Base-by-base conservation (phyloP, 2,329 filamentous ascomycete genomes). In the Curvularia hawaiiensis region DNA sequence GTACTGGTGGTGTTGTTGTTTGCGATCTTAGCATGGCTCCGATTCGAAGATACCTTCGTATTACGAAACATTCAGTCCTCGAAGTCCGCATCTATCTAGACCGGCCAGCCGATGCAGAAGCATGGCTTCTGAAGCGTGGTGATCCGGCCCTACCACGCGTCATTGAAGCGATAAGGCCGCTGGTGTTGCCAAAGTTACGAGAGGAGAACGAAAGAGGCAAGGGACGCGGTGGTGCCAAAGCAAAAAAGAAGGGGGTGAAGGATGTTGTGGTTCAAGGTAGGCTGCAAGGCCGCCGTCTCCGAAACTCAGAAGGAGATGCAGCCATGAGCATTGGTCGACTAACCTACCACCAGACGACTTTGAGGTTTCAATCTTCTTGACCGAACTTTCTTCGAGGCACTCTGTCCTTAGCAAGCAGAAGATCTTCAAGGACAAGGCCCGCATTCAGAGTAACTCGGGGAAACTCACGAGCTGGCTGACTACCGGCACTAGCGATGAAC, bases 41-140 rank as follows among this genome's bases (percentile, higher is more conserved):
- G 11, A 86, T 97, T 47, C 88, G 93, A 58, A 87, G 93, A 68
- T 97, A 98, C 75, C 83, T 98, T 54, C 87, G 94, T 51, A 96
- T 98, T 67, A 94, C 90, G 54, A 93, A 94, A 73, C 91, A 92
- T 76, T 97, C 94, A 4, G 92, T 97, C 31, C 84, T 99, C n/a
- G 95, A 99, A 83, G 92, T 91, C 63, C 92, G 93, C 64, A 95
- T 99, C 66, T 98, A 98, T 77, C 87, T 97, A 46, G 94, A 98
- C 64, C 93, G 94, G 68, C 95, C 95, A 0, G 86, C 89, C 12
- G 86, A 97, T 59, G 86, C 87, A 24, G 86, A 91, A 64, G 88
- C 89, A 71, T 97, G 96, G 88, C 85, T 99, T 18, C 84, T 97
- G 63, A 89, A 90, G 68, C 84, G 90, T 35, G 86, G 88, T 63